These are phyloP conservation scores for Rosa hybrid DNA, from an alignment of 331 rosid species.

Conservation along the genomic window DNA sequence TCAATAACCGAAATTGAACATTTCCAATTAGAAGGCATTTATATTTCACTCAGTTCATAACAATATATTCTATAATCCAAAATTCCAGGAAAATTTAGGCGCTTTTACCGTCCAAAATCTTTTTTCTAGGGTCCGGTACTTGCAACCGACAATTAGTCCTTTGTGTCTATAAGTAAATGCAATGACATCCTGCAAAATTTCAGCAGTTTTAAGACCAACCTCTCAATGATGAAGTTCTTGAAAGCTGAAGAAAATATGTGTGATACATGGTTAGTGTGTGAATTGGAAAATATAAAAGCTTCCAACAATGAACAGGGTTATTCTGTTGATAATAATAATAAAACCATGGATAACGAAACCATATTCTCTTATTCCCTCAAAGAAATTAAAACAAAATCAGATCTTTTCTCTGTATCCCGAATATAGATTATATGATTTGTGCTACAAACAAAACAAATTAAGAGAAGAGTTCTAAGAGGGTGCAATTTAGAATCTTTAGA, in stretches of 20 bases:
- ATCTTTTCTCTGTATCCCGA: background rate
- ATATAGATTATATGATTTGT: background rate
- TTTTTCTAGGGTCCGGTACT: conserved; percentile 68
- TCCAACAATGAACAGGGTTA: too few relatives aligned
- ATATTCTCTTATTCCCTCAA: too few relatives aligned
- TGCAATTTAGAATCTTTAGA: background rate
- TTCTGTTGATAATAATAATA: too few relatives aligned
- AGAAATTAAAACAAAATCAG: background rate
- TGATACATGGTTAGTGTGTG: background rate
- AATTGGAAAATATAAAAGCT: too few relatives aligned
- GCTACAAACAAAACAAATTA: background rate
- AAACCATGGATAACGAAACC: too few relatives aligned
- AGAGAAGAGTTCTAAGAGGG: background rate
- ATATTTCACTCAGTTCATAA: conserved; percentile 7
- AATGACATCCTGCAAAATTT: conserved; percentile 55
- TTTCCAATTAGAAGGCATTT: conserved; percentile 9
- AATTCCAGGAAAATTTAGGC: conserved; percentile 1
- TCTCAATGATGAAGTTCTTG: conserved; percentile 1
- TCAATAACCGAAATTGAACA: conserved; percentile 9
- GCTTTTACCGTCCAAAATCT: conserved; percentile 81
- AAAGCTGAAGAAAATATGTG: background rate
- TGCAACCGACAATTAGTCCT: conserved; percentile 85
- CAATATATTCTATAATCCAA: background rate
- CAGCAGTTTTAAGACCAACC: conserved; percentile 21
- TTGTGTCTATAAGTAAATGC: conserved; percentile 78